A percentile compares a stretch with the other conserved stretches of the same genome.
phyloP scores from a whole-genome alignment of 2,329 filamentous ascomycete genomes.

The Exophiala sideris region DNA sequence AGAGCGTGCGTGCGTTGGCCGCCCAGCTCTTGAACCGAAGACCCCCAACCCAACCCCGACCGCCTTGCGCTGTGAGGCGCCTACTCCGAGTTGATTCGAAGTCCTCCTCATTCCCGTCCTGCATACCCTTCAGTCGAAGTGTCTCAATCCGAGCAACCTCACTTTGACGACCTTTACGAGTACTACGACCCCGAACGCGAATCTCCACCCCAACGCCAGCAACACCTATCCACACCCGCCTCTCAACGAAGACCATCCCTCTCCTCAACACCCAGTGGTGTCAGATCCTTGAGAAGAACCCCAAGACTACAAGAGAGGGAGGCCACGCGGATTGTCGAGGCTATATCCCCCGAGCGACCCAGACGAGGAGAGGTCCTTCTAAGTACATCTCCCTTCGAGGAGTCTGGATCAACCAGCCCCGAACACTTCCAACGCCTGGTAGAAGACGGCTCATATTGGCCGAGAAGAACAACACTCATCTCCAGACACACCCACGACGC shows the following conservation, averaged over 20 bases:
- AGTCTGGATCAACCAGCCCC: slow-evolving; percentile 30
- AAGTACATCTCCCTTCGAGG: slow-evolving; percentile 27
- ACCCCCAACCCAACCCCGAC: slow-evolving; percentile 2
- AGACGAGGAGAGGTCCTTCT: slow-evolving; percentile 31
- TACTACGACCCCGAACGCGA: slow-evolving; percentile 44
- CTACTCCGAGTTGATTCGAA: slow-evolving; percentile 18
- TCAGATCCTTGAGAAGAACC: slow-evolving; percentile 53
- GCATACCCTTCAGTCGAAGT: slow-evolving; percentile 32
- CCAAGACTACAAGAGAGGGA: slow-evolving; percentile 48
- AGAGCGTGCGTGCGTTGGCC: not conserved
- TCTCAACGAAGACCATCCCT: slow-evolving; percentile 32
- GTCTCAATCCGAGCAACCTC: slow-evolving; percentile 33
- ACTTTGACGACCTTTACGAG: slow-evolving; percentile 54
- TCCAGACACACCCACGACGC: slow-evolving; percentile 83
- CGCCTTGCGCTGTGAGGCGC: slow-evolving; percentile 22
- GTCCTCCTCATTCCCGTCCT: slow-evolving; percentile 3
- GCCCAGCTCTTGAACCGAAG: not conserved
- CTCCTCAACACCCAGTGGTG: slow-evolving; percentile 52
- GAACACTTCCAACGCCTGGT: slow-evolving; percentile 34
- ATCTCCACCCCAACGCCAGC: slow-evolving; percentile 27
- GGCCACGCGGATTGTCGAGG: slow-evolving; percentile 5
- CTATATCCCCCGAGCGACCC: slow-evolving; percentile 33
- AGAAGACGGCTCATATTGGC: slow-evolving; percentile 50
- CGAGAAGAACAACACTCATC: slow-evolving; percentile 56
- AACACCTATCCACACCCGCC: slow-evolving; percentile 22